phyloP scores from a whole-genome alignment of 2,329 filamentous ascomycete genomes.

The Penicillium sp. region DNA sequence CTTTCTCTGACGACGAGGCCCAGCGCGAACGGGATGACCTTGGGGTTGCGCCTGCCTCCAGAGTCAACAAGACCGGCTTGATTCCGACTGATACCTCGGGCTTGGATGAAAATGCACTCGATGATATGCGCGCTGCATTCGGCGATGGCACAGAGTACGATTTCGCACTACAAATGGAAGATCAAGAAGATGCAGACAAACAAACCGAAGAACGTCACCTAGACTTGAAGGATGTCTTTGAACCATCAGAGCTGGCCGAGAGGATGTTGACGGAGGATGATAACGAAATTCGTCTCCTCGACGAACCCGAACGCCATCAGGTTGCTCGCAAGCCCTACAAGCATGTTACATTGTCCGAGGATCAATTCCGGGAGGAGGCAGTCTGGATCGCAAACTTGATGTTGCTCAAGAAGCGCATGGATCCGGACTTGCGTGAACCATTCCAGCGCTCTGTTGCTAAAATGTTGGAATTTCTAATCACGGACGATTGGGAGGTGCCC shows the following conservation, averaged over 20 bases:
- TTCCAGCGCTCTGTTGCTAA: conserved; percentile 88
- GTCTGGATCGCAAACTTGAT: conserved; percentile 88
- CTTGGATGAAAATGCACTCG: conserved; percentile 85
- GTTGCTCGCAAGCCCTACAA: conserved; percentile 86
- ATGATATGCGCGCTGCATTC: conserved; percentile 95
- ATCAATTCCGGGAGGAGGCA: conserved; percentile 86
- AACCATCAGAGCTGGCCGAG: conserved; percentile 90
- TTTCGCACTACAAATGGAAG: conserved; percentile 87
- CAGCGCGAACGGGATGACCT: conserved; percentile 77
- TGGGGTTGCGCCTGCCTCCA: conserved; percentile 79
- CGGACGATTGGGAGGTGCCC: conserved; percentile 91
- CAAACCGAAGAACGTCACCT: conserved; percentile 77
- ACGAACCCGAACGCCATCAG: conserved; percentile 93
- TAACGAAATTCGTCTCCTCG: conserved; percentile 80
- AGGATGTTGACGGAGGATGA: conserved; percentile 95
- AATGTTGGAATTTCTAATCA: conserved; percentile 90
- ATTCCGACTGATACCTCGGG: conserved; percentile 75
- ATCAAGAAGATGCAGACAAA: conserved; percentile 74
- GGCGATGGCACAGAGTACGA: conserved; percentile 94
- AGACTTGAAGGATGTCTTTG: conserved; percentile 96
- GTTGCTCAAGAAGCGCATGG: conserved; percentile 79
- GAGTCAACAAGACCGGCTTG: conserved; percentile 64
- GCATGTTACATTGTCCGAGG: conserved; percentile 72
- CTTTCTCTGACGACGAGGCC: conserved; percentile 78
- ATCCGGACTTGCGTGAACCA: conserved; percentile 69